These are phyloP conservation scores for Thelonectria blattea DNA, from an alignment of 2,329 filamentous ascomycete species.

Conservation along the genomic window DNA sequence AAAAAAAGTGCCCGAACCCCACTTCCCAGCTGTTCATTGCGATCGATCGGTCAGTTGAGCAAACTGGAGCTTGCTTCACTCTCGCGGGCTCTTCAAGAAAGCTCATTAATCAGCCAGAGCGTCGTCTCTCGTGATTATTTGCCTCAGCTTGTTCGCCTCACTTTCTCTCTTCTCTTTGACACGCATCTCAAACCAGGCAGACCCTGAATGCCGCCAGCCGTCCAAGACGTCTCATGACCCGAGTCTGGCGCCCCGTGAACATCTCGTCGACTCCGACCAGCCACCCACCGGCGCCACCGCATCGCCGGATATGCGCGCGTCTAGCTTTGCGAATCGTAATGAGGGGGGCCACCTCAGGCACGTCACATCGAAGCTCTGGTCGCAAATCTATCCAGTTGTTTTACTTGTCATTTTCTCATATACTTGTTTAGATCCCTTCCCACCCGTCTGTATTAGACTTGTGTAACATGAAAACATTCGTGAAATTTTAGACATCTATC, in stretches of 20 bases:
- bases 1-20: not conserved
- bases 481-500: constrained; percentile 21
- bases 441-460: constrained; percentile 7
- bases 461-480: constrained; percentile 13
- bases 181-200: not conserved
- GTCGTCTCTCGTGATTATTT: not conserved
- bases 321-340: constrained; percentile 6
- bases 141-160: not conserved
- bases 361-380: not conserved
- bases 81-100: not conserved
- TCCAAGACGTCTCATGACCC: not conserved
- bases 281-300: not conserved
- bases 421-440: constrained; percentile 3
- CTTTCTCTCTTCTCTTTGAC: not conserved
- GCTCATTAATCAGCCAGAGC: not conserved
- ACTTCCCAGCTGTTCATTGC: not conserved
- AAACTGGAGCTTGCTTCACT: not conserved
- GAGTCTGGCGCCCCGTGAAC: not conserved
- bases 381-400: constrained; percentile 6
- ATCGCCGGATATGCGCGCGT: constrained; percentile 4
- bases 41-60: not conserved
- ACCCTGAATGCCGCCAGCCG: not conserved
- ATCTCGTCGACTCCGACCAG: not conserved
- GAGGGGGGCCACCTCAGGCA: not conserved
- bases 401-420: constrained; percentile 4